Evolutionary conservation across 2,329 filamentous ascomycete species (phyloP).

Genomic region (Dactylonectria macrodidyma): DNA sequence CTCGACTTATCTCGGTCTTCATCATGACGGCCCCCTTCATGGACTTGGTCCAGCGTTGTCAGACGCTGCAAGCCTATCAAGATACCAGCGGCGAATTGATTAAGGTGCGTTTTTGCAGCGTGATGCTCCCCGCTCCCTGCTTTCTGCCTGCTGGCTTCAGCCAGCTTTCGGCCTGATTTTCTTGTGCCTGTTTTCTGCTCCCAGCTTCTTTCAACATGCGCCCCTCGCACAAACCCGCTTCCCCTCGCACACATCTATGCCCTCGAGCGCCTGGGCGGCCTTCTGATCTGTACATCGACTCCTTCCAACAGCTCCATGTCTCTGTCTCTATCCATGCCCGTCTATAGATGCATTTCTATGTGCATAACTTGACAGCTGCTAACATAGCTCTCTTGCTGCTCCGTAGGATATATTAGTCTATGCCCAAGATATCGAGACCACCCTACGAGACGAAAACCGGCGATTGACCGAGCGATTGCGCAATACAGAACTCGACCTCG

Average conservation of each 20-base stretch:
- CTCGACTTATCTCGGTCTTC: conserved; percentile 18
- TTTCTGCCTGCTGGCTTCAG: conserved; percentile 4
- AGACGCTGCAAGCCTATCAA: conserved; percentile 58
- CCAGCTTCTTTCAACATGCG: conserved; percentile 1
- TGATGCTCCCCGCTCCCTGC: conserved; percentile 3
- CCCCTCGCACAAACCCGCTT: neutral
- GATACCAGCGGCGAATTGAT: conserved; percentile 62
- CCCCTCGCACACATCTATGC: neutral
- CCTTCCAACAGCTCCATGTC: neutral
- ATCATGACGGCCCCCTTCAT: conserved; percentile 53
- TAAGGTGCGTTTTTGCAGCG: conserved; percentile 56
- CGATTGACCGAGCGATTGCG: conserved; percentile 58
- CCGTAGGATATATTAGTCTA: conserved; percentile 52
- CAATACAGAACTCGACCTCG: conserved; percentile 65
- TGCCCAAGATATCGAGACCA: conserved; percentile 60
- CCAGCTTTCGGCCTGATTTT: no score
- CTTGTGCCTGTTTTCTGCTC: neutral
- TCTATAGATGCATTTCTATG: neutral
- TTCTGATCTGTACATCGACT: neutral
- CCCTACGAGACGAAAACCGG: conserved; percentile 61
- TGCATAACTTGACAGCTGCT: conserved; percentile 16
- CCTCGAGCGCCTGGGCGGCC: neutral
- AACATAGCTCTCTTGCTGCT: conserved; percentile 7
- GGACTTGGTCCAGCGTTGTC: conserved; percentile 65
- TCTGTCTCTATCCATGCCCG: neutral